phyloP scores from a whole-genome alignment of 169 alveolate species.

The Fabrea salina region DNA sequence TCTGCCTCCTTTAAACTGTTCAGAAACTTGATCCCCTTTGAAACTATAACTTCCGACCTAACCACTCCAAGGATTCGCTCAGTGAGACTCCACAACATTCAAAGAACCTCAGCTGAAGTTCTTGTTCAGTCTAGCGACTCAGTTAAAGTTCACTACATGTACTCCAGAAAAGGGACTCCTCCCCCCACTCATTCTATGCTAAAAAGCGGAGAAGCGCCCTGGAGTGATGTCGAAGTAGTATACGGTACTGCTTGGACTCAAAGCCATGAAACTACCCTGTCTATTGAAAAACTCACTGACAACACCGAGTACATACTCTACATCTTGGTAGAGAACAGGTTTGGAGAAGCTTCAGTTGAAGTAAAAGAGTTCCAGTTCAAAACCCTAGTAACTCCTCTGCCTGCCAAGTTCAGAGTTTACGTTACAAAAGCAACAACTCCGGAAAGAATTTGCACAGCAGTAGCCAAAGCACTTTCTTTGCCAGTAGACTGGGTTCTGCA shows the following conservation, averaged over 20 bases:
- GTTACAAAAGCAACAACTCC: not conserved
- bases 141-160: not conserved
- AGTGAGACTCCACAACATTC: not conserved
- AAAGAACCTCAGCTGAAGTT: not conserved
- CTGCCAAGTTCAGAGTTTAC: constrained; percentile 31
- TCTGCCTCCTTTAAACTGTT: not conserved
- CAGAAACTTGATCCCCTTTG: not conserved
- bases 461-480: constrained; percentile 19
- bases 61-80: not conserved
- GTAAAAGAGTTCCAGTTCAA: not conserved
- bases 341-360: not conserved
- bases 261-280: not conserved
- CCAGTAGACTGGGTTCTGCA: not conserved
- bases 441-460: not conserved
- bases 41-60: constrained; percentile 6
- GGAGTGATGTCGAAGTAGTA: constrained; percentile 1
- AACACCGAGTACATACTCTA: not conserved
- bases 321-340: not conserved
- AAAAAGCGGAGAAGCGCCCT: not conserved
- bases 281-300: not conserved
- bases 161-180: not conserved
- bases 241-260: constrained; percentile 12
- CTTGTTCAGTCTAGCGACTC: not conserved
- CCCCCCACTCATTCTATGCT: not conserved
- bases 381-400: not conserved